phyloP scores from a whole-genome alignment of 345 rosid species.

The Barbarea vulgaris region DNA sequence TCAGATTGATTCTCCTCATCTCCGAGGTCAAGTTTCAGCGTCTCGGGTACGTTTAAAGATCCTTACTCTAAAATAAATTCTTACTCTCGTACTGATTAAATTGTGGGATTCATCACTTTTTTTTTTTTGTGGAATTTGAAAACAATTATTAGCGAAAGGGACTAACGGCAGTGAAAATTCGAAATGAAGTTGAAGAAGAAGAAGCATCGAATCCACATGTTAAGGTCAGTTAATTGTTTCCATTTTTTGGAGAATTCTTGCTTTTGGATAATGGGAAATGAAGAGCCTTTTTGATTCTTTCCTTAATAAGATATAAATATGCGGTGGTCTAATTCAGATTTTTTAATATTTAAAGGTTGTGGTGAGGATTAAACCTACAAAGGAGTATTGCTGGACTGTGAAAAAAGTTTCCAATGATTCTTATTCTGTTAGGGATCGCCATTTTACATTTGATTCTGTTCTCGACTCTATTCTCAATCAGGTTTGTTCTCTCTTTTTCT shows the following conservation, averaged over 20 bases:
- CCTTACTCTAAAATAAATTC: background rate
- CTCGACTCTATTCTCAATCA: slow-evolving; percentile 74
- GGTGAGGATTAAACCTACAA: slow-evolving; percentile 73
- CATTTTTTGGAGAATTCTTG: background rate
- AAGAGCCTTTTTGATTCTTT: background rate
- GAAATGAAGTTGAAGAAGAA: slow-evolving; percentile 36
- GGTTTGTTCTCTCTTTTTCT: slow-evolving; percentile 44
- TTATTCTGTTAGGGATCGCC: slow-evolving; percentile 60
- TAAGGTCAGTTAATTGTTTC: slow-evolving; percentile 49
- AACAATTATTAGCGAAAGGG: slow-evolving; percentile 41
- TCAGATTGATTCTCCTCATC: slow-evolving; percentile 31
- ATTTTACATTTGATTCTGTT: slow-evolving; percentile 76
- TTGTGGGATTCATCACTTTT: background rate
- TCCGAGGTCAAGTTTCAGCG: background rate
- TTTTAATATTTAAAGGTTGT: slow-evolving; percentile 59
- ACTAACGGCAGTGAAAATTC: slow-evolving; percentile 34
- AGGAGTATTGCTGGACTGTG: slow-evolving; percentile 47
- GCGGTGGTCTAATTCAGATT: background rate
- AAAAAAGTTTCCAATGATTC: slow-evolving; percentile 66
- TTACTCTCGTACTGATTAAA: background rate
- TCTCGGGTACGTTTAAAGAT: slow-evolving; percentile 32
- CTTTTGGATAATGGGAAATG: background rate
- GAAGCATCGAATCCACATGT: slow-evolving; percentile 62
- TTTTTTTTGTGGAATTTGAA: background rate
- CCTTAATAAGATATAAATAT: background rate